These are phyloP conservation scores for Fusarium sp. DNA, from an alignment of 2,329 filamentous ascomycete genomes.

Conservation along the genomic window DNA sequence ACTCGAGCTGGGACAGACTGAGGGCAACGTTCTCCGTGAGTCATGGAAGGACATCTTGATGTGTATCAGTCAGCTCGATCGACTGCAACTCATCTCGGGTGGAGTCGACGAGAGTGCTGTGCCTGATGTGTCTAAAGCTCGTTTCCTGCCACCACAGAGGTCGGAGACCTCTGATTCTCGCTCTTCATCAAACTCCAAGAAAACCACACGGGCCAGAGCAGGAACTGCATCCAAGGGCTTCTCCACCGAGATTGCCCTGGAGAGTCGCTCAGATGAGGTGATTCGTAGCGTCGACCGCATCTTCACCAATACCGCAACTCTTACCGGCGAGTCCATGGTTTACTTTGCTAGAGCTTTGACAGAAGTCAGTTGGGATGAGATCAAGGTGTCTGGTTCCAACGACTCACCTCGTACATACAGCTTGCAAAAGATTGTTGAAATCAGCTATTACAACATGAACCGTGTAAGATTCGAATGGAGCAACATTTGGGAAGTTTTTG, in stretches of 20 bases:
- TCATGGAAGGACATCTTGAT: constrained; percentile 97
- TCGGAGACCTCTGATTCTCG: constrained; percentile 65
- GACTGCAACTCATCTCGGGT: constrained; percentile 92
- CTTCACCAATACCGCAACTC: constrained; percentile 93
- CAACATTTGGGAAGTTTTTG: constrained; percentile 96
- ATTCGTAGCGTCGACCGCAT: constrained; percentile 93
- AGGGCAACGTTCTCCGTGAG: constrained; percentile 86
- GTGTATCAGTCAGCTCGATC: constrained; percentile 94
- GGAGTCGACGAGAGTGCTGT: constrained; percentile 93
- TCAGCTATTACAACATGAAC: constrained; percentile 99
- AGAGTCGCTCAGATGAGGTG: constrained; percentile 92
- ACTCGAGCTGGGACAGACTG: constrained; percentile 89
- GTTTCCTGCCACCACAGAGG: constrained; percentile 70
- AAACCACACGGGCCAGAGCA: constrained; percentile 58
- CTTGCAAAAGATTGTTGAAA: constrained; percentile 97
- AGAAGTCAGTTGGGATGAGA: constrained; percentile 99
- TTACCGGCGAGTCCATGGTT: constrained; percentile 93
- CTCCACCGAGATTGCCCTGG: constrained; percentile 83
- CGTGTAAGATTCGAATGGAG: constrained; percentile 98
- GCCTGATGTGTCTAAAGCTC: constrained; percentile 88
- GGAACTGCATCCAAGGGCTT: constrained; percentile 71
- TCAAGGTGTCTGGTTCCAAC: constrained; percentile 94
- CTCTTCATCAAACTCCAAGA: constrained; percentile 71
- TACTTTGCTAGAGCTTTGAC: constrained; percentile 92
- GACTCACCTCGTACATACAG: constrained; percentile 97